phyloP scores from a whole-genome alignment of 805 yeast genomes.

The Wickerhamomyces subpelliculosus region DNA sequence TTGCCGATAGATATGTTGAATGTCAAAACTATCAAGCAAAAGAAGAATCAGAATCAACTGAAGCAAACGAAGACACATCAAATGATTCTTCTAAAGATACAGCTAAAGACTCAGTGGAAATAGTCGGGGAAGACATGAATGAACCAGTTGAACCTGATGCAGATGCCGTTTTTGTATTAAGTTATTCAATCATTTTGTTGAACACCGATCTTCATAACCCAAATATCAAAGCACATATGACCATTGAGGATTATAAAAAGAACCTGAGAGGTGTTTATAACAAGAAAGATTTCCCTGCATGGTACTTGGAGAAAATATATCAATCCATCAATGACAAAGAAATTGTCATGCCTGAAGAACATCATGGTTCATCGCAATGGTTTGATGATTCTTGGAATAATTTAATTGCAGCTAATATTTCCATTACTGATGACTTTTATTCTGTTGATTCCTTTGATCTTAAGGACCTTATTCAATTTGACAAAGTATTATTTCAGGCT shows the following conservation, averaged over 20 bases:
- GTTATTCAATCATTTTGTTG: conserved; percentile 88
- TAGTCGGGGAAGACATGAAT: conserved; percentile 21
- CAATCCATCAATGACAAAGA: conserved; percentile 76
- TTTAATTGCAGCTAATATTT: conserved; percentile 38
- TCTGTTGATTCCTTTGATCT: conserved; percentile 14
- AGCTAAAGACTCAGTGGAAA: conserved; percentile 16
- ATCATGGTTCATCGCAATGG: conserved; percentile 86
- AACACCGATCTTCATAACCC: conserved; percentile 94
- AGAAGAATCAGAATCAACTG: conserved; percentile 10
- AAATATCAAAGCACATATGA: conserved; percentile 88
- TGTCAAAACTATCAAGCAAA: conserved; percentile 39
- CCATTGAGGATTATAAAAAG: conserved; percentile 68
- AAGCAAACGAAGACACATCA: not conserved
- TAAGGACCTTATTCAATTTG: conserved; percentile 46
- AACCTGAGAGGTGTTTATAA: conserved; percentile 79
- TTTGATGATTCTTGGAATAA: conserved; percentile 86
- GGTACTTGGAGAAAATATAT: conserved; percentile 80
- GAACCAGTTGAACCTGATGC: conserved; percentile 62
- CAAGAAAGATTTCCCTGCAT: conserved; percentile 70
- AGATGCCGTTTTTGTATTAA: conserved; percentile 83
- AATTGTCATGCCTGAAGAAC: conserved; percentile 97
- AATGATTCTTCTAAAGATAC: not conserved
- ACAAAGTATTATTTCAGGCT: conserved; percentile 60
- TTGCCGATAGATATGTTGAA: conserved; percentile 72
- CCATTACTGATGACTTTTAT: conserved; percentile 22